phyloP scores from a whole-genome alignment of 768 basidiomycete genomes.

The Paxillus ammoniavirescens region DNA sequence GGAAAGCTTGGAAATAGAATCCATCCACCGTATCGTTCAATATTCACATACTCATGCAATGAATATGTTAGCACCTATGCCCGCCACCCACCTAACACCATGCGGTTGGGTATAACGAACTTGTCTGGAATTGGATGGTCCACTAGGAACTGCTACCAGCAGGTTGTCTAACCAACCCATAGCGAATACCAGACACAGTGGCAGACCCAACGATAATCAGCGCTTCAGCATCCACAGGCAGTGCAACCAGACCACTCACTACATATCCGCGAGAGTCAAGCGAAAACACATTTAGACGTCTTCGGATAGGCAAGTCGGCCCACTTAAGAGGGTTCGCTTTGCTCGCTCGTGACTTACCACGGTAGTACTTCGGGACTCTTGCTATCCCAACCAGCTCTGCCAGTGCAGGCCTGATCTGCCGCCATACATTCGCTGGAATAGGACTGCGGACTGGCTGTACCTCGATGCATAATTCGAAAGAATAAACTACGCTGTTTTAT shows the following conservation, averaged over 20 bases:
- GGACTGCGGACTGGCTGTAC: not conserved
- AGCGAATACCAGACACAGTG: no score
- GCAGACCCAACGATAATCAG: no score
- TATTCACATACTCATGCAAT: conserved; percentile 63
- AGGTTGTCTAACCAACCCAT: no score
- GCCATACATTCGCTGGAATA: not conserved
- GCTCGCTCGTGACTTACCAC: no score
- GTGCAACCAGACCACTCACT: no score
- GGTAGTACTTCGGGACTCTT: no score
- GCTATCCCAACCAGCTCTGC: conserved; percentile 31
- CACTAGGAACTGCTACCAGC: no score
- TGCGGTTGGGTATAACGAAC: not conserved
- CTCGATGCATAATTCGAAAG: not conserved
- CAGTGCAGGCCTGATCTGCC: conserved; percentile 33
- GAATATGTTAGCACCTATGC: conserved; percentile 57
- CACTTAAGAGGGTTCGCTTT: no score
- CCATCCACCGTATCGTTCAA: conserved; percentile 45
- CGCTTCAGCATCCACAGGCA: no score
- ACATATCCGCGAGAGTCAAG: conserved; percentile 42
- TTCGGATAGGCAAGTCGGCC: not conserved
- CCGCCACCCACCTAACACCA: conserved; percentile 53
- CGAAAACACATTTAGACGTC: conserved; percentile 39
- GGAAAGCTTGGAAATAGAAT: not conserved
- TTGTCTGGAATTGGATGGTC: no score
- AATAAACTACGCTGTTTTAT: conserved; percentile 10